A percentile compares a stretch with the other conserved stretches of the same genome.
These are phyloP conservation scores for Kwoniella dejecticola DNA, from an alignment of 768 basidiomycete genomes.

Conservation along the genomic window DNA sequence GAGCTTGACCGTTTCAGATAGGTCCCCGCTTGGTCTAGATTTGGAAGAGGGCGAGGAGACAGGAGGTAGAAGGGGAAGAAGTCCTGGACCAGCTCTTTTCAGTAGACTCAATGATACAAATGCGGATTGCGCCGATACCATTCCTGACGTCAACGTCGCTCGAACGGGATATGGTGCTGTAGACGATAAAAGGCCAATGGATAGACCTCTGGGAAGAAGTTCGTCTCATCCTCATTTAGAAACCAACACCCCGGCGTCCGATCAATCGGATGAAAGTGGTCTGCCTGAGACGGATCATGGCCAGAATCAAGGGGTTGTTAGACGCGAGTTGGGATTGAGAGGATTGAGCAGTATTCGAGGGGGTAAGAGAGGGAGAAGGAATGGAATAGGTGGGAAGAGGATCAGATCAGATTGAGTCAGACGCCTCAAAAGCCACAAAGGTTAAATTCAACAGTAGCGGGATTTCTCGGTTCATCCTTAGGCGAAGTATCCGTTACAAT, in stretches of 20 bases:
- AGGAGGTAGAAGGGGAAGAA: conserved; percentile 9
- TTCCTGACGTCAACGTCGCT: neutral
- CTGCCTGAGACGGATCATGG: neutral
- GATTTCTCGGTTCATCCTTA: too few relatives aligned
- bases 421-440: too few relatives aligned
- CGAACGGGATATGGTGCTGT: neutral
- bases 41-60: neutral
- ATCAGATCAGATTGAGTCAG: neutral
- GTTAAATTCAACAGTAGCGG: too few relatives aligned
- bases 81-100: conserved; percentile 18
- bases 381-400: neutral
- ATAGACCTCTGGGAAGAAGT: conserved; percentile 9
- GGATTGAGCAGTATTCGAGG: conserved; percentile 3
- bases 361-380: conserved; percentile 3
- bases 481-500: too few relatives aligned
- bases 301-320: neutral
- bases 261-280: neutral
- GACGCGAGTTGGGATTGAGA: conserved; percentile 9
- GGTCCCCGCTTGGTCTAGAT: neutral
- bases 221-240: conserved; percentile 2
- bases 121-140: too few relatives aligned
- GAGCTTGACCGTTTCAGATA: conserved; percentile 1
- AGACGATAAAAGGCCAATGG: neutral
- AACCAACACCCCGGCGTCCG: neutral
- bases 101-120: too few relatives aligned